Conservation (phyloP, 106 monocot genomes). For the Dendrobium chrysotoxum region DNA sequence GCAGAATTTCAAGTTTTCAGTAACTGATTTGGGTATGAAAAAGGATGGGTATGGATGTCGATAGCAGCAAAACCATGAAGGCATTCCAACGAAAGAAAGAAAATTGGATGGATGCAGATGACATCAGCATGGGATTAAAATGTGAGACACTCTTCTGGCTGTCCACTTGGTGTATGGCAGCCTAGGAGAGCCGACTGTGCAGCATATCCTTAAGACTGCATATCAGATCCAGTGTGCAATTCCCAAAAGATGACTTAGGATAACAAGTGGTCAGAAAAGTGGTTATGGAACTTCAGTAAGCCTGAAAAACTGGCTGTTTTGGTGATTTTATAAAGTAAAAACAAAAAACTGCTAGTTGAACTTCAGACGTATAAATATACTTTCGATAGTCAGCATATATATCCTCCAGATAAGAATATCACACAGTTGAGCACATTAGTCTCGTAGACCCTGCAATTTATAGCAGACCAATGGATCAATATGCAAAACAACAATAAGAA, state of each 20-base stretch:
- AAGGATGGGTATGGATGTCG: background rate
- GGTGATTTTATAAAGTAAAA: background rate
- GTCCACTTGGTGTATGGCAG: background rate
- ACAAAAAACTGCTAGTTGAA: conserved; percentile 17
- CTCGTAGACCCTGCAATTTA: conserved; percentile 82
- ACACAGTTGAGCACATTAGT: conserved; percentile 59
- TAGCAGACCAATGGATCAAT: conserved; percentile 64
- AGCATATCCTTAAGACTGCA: background rate
- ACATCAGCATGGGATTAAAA: background rate
- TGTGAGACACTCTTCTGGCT: conserved; percentile 1
- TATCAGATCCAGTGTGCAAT: background rate
- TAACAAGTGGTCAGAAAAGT: background rate
- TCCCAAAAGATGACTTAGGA: background rate
- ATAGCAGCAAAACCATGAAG: background rate
- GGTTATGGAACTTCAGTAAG: background rate
- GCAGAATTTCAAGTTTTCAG: background rate
- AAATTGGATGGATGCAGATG: background rate
- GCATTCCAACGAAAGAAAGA: background rate
- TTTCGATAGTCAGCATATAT: conserved; percentile 53
- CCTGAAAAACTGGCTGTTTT: background rate
- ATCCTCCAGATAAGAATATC: conserved; percentile 80
- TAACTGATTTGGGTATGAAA: background rate
- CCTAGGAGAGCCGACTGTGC: background rate
- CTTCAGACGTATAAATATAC: conserved; percentile 28
- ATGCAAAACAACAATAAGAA: conserved; percentile 9